Percentiles rank a stretch among this genome's conserved stretches.
Conservation (phyloP, 345 rosid genomes). For the Populus nigra region DNA sequence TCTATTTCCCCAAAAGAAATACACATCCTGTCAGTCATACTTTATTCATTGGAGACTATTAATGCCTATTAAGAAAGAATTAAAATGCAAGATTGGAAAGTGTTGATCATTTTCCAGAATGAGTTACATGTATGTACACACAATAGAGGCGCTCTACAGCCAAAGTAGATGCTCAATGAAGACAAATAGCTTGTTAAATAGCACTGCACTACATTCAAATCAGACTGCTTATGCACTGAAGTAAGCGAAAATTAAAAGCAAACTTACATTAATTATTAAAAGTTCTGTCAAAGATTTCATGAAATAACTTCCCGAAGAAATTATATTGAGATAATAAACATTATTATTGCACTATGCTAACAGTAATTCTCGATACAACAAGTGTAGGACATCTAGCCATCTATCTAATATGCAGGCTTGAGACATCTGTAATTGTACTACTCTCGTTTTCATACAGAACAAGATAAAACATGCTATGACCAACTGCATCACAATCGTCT, state of each 20-base stretch:
- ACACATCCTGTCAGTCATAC: background rate
- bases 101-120: too few relatives aligned
- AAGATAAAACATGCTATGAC: conserved; percentile 10
- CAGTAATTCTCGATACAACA: background rate
- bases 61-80: too few relatives aligned
- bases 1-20: background rate
- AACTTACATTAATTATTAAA: background rate
- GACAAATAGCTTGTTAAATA: background rate
- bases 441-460: background rate
- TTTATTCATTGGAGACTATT: too few relatives aligned
- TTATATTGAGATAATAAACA: background rate
- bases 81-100: background rate
- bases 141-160: background rate
- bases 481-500: conserved; percentile 4
- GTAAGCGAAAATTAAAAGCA: background rate
- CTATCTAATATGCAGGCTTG: background rate
- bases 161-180: background rate
- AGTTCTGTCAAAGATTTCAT: background rate
- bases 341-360: background rate
- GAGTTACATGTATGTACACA: too few relatives aligned
- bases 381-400: background rate
- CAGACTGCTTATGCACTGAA: background rate
- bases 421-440: background rate
- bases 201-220: too few relatives aligned
- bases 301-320: background rate